A percentile compares a stretch with the other conserved stretches of the same genome.
Evolutionary conservation across 176 grass and related monocot genomes (phyloP).

Genomic region (Miscanthus lutarioriparius): DNA sequence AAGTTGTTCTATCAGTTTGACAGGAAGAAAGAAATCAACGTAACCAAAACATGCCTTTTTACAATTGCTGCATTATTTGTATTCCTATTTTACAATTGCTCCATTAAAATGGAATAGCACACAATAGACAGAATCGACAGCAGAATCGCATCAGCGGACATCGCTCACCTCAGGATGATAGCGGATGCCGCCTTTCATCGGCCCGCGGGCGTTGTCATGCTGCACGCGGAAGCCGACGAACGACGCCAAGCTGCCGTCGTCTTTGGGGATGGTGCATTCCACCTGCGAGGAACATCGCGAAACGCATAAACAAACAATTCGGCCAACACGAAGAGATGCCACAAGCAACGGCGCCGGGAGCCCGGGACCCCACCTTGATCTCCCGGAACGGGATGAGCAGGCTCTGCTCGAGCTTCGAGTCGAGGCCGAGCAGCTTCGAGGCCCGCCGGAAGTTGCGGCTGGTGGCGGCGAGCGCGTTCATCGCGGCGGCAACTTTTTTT

Average conservation of each 20-base stretch:
- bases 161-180: conserved; percentile 81
- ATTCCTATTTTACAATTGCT: neutral
- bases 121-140: neutral
- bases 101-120: neutral
- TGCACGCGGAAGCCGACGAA: conserved; percentile 94
- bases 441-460: conserved; percentile 85
- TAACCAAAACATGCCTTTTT: neutral
- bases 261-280: conserved; percentile 97
- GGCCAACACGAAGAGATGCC: neutral
- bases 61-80: neutral
- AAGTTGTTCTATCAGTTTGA: neutral
- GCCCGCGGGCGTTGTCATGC: conserved; percentile 93
- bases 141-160: neutral
- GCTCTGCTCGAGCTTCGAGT: conserved; percentile 85
- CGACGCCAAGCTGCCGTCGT: conserved; percentile 82
- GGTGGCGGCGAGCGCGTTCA: conserved; percentile 91
- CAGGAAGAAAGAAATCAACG: neutral
- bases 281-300: conserved; percentile 48
- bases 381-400: conserved; percentile 85
- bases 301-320: conserved; percentile 11
- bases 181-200: conserved; percentile 98
- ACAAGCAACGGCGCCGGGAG: neutral
- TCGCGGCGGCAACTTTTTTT: conserved; percentile 4
- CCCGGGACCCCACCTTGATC: conserved; percentile 55
- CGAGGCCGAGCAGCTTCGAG: conserved; percentile 68